Evolutionary conservation across 1,139 yeast genomes (phyloP).

Genomic region (Ashbya aceris): DNA sequence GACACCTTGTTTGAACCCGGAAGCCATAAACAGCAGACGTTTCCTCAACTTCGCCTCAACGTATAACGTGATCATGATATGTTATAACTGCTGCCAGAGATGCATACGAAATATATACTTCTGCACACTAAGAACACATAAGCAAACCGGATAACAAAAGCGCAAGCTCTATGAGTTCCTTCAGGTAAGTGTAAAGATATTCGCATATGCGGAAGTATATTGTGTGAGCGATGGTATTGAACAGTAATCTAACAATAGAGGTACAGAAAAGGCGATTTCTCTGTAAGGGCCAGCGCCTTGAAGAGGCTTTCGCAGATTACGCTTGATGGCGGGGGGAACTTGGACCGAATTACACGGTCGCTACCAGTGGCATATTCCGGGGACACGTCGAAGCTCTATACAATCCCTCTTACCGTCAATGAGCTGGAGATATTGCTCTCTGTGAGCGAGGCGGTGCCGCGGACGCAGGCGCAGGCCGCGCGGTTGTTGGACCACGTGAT

Average conservation of each 20-base stretch:
- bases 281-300: slow-evolving; percentile 53
- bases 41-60: too few species aligned
- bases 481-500: slow-evolving; percentile 43
- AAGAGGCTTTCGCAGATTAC: slow-evolving; percentile 39
- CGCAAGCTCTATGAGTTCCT: background rate
- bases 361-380: slow-evolving; percentile 24
- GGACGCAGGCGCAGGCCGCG: slow-evolving; percentile 41
- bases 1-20: too few species aligned
- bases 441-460: slow-evolving; percentile 41
- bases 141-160: background rate
- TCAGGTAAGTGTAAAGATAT: background rate
- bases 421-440: slow-evolving; percentile 71
- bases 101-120: background rate
- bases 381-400: slow-evolving; percentile 21
- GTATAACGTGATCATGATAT: too few species aligned
- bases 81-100: too few species aligned
- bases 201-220: background rate
- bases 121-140: background rate
- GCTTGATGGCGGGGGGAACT: slow-evolving; percentile 19
- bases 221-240: too few species aligned
- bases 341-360: slow-evolving; percentile 18
- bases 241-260: slow-evolving; percentile 1
- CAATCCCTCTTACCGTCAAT: slow-evolving; percentile 39
- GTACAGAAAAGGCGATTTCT: slow-evolving; percentile 2
- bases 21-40: too few species aligned